Conservation (phyloP, 2,329 filamentous ascomycete genomes). For the Setomelanomma holmii region DNA sequence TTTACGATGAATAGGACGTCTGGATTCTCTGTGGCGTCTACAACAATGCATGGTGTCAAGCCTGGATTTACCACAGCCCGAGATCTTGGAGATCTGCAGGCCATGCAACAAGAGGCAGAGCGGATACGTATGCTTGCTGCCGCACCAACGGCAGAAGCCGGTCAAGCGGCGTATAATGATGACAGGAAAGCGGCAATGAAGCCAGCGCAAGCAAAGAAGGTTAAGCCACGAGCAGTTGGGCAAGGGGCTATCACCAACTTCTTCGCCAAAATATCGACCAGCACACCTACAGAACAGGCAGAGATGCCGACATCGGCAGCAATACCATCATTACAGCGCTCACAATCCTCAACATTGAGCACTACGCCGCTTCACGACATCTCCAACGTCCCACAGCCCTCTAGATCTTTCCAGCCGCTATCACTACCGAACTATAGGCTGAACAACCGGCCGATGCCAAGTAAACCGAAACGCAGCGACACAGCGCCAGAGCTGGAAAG, state of each 20-base stretch:
- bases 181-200: constrained; percentile 32
- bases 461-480: constrained; percentile 34
- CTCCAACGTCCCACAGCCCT: constrained; percentile 35
- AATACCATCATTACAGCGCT: constrained; percentile 21
- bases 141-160: constrained; percentile 30
- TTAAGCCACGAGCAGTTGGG: constrained; percentile 51
- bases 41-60: constrained; percentile 27
- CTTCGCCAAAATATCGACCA: constrained; percentile 49
- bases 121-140: constrained; percentile 29
- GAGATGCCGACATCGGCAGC: constrained; percentile 10
- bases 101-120: constrained; percentile 50
- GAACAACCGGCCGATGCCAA: constrained; percentile 41
- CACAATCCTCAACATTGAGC: constrained; percentile 25
- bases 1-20: constrained; percentile 42
- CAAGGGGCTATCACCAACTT: constrained; percentile 63
- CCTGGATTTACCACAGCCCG: constrained; percentile 50
- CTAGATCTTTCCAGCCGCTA: constrained; percentile 30
- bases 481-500: constrained; percentile 30
- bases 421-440: constrained; percentile 39
- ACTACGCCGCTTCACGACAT: constrained; percentile 38
- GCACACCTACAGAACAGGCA: constrained; percentile 18
- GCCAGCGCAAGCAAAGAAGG: constrained; percentile 19
- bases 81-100: constrained; percentile 39
- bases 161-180: constrained; percentile 30
- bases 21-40: constrained; percentile 35